Evolutionary conservation across 2,329 filamentous ascomycete genomes (phyloP).

Genomic region (Diaporthe aspalathi): DNA sequence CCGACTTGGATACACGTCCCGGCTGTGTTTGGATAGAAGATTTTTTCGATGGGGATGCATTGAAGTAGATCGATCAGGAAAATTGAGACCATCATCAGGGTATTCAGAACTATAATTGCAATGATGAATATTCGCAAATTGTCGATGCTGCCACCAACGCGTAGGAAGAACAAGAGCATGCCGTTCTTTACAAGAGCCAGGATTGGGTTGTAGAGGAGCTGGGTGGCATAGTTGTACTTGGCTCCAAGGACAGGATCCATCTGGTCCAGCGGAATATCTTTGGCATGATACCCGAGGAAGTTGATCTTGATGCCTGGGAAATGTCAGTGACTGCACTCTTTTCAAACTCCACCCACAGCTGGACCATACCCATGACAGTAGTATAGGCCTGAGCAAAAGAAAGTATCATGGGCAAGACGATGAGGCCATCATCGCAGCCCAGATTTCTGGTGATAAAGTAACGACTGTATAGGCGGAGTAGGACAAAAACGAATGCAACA

Average conservation of each 20-base stretch:
- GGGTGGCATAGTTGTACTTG: constrained; percentile 50
- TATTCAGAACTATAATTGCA: constrained; percentile 48
- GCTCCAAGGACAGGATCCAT: constrained; percentile 38
- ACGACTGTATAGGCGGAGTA: constrained; percentile 30
- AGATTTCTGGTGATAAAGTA: constrained; percentile 28
- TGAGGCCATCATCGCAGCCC: constrained; percentile 31
- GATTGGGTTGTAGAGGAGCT: constrained; percentile 59
- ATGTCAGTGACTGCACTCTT: neutral
- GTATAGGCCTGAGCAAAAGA: constrained; percentile 32
- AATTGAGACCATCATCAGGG: constrained; percentile 46
- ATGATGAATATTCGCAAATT: constrained; percentile 48
- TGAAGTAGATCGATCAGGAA: constrained; percentile 49
- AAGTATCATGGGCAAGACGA: constrained; percentile 27
- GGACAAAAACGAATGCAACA: constrained; percentile 26
- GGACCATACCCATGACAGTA: constrained; percentile 9
- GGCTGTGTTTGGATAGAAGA: constrained; percentile 47
- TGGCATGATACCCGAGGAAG: constrained; percentile 25
- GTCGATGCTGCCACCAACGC: constrained; percentile 52
- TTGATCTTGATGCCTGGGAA: constrained; percentile 21
- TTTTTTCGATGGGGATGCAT: constrained; percentile 46
- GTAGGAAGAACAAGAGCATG: constrained; percentile 58
- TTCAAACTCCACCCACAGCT: neutral
- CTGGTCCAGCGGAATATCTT: constrained; percentile 40
- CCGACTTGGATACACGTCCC: constrained; percentile 50
- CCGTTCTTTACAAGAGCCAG: constrained; percentile 59